phyloP scores from a whole-genome alignment of 2,329 filamentous ascomycete species.

The Madurella fahalii region DNA sequence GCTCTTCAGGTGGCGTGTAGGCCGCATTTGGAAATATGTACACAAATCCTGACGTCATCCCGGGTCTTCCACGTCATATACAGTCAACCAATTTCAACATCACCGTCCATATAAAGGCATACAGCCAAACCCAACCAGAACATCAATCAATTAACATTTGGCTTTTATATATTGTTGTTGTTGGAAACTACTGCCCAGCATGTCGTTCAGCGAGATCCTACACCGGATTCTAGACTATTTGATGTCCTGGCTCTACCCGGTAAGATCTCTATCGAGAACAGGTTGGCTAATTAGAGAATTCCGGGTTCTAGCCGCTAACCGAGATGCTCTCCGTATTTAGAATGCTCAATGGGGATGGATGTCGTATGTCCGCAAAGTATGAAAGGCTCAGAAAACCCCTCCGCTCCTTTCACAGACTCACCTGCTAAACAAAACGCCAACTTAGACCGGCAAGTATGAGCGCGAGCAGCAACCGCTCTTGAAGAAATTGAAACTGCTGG shows the following conservation, averaged over 20 bases:
- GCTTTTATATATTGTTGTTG: neutral
- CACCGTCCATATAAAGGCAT: too few relatives aligned
- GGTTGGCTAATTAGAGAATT: neutral
- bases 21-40: too few relatives aligned
- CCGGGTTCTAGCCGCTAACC: neutral
- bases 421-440: neutral
- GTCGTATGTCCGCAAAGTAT: neutral
- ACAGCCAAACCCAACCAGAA: too few relatives aligned
- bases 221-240: conserved; percentile 1
- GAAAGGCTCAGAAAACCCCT: neutral
- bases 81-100: too few relatives aligned
- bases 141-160: too few relatives aligned
- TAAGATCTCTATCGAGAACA: neutral
- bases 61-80: too few relatives aligned
- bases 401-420: neutral
- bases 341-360: conserved; percentile 1
- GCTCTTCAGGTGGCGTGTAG: too few relatives aligned
- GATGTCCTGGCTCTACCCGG: neutral
- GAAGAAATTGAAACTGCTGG: conserved; percentile 39
- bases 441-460: conserved; percentile 31
- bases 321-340: neutral
- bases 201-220: neutral
- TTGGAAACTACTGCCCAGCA: neutral
- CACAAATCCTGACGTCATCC: too few relatives aligned
- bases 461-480: conserved; percentile 38